These are phyloP conservation scores for Myriosclerotinia scirpicola DNA, from an alignment of 2,329 filamentous ascomycete species.

Conservation along the genomic window DNA sequence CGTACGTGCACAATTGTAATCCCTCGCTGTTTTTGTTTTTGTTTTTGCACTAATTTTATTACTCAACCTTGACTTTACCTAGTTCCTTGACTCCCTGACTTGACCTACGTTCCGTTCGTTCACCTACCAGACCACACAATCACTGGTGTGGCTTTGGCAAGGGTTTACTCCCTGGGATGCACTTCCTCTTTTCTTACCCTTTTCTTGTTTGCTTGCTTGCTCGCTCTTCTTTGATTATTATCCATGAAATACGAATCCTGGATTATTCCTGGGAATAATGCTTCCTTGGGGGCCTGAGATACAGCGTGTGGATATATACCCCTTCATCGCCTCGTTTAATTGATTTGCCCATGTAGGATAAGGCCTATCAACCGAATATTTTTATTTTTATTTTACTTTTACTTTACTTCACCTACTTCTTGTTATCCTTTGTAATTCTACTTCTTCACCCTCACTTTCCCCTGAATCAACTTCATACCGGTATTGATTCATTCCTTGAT, in stretches of 20 bases:
- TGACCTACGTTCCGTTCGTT: neutral
- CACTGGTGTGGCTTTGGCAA: slow-evolving; percentile 27
- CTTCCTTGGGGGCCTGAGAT: slow-evolving; percentile 20
- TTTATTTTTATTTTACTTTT: neutral
- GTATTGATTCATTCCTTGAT: slow-evolving; percentile 1
- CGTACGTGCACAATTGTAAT: slow-evolving; percentile 4
- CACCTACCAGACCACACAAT: slow-evolving; percentile 3
- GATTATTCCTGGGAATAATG: too few relatives aligned
- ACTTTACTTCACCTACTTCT: neutral
- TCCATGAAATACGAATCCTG: slow-evolving; percentile 1
- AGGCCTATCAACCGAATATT: neutral
- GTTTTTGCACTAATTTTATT: neutral
- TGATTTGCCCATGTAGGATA: neutral
- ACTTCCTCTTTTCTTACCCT: neutral
- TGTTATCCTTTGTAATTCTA: neutral
- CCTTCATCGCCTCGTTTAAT: slow-evolving; percentile 21
- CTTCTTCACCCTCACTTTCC: slow-evolving; percentile 20
- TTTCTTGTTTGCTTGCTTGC: neutral
- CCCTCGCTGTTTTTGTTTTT: slow-evolving; percentile 20
- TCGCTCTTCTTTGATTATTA: neutral
- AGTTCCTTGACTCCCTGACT: slow-evolving; percentile 18
- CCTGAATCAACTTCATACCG: slow-evolving; percentile 8
- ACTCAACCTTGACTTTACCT: slow-evolving; percentile 13
- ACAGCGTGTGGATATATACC: slow-evolving; percentile 26
- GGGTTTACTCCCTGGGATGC: slow-evolving; percentile 17